A percentile compares a stretch with the other conserved stretches of the same genome.
Conservation (phyloP, 176 grass and related monocot genomes). For the Lolium multiflorum region DNA sequence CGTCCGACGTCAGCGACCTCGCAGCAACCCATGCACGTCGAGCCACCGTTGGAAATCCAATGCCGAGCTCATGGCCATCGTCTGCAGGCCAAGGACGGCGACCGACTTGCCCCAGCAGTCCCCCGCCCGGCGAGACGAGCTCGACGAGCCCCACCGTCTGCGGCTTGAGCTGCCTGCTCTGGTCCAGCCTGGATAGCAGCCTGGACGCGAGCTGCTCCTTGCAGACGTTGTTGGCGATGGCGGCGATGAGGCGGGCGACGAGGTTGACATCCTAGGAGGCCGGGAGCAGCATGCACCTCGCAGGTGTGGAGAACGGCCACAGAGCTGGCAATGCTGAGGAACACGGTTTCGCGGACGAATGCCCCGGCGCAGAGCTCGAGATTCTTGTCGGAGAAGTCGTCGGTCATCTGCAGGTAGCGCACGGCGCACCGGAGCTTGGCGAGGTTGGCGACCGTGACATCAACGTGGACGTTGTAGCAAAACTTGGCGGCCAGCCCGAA, state of each 20-base stretch:
- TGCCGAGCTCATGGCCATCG: too few relatives aligned
- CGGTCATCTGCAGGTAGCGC: too few relatives aligned
- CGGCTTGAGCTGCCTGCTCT: slow-evolving; percentile 44
- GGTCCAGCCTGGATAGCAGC: slow-evolving; percentile 73
- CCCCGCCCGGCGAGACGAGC: slow-evolving; percentile 37
- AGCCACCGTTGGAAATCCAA: too few relatives aligned
- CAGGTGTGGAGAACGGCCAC: slow-evolving; percentile 82
- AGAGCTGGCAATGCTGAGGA: slow-evolving; percentile 63
- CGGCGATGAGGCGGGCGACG: too few relatives aligned
- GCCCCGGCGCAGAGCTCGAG: slow-evolving; percentile 67
- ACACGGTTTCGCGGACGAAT: slow-evolving; percentile 70
- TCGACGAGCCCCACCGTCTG: too few relatives aligned
- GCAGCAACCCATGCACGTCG: too few relatives aligned
- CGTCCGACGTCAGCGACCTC: too few relatives aligned
- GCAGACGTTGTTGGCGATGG: too few relatives aligned
- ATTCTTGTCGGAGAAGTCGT: slow-evolving; percentile 78
- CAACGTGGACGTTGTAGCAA: slow-evolving; percentile 84
- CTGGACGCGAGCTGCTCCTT: slow-evolving; percentile 65
- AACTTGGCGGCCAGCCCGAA: slow-evolving; percentile 91
- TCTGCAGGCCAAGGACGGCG: slow-evolving; percentile 56
- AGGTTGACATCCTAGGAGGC: too few relatives aligned
- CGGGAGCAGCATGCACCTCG: slow-evolving; percentile 75
- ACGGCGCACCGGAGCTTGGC: slow-evolving; percentile 78
- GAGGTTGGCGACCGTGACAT: slow-evolving; percentile 68
- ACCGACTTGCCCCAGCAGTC: slow-evolving; percentile 93